Evolutionary conservation across 495 filamentous ascomycete genomes (phyloP), one percentile per base, ranked within the genome.

Genomic region (Podospora australis): DNA sequence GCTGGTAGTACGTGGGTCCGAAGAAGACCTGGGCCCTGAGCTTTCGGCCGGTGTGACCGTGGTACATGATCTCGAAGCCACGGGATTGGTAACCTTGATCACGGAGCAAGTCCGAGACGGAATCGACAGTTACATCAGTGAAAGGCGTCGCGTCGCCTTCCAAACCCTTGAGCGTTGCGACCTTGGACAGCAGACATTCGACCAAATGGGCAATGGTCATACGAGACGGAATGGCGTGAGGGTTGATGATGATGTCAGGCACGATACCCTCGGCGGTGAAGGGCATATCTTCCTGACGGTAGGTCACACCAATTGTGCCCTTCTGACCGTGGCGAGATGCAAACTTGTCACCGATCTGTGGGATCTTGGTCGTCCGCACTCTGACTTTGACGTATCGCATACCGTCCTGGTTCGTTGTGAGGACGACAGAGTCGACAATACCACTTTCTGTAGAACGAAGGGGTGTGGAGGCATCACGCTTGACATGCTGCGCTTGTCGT

Each of bases 161-260:
- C 60, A 85, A 83, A 17, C 92, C 92, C 65, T 86, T 85, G 13
- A 96, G 75, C 0, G 91, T 81, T 0, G 88, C 85, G 14, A 97
- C 92, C 67, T 99, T 99, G 66, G 86, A 91, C 34, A 97, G 79
- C 60, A 96, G 80, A 75, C 92, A 97, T 71, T 99, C 92, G 67
- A 99, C 95, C 78, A 99, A 88, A 77, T 99, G 94, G 50, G 94
- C 92, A 76, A 97, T 97, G 0, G 92, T 99, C 92, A 99, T 99
- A 77, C 92, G 92, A 11, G 92, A 99, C 1, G 92, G 92, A 78
- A 99, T 97, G 66, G 94, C 92, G 78, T 99, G 92, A 0, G 92
- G 92, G 62, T 99, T 99, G 78, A 99, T 97, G 67, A 99, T 96
- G 45, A 99, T 72, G 66, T 99, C 92, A 1, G 92, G 92, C 1